phyloP scores from a whole-genome alignment of 2,329 filamentous ascomycete species.

The Penicillium palitans region DNA sequence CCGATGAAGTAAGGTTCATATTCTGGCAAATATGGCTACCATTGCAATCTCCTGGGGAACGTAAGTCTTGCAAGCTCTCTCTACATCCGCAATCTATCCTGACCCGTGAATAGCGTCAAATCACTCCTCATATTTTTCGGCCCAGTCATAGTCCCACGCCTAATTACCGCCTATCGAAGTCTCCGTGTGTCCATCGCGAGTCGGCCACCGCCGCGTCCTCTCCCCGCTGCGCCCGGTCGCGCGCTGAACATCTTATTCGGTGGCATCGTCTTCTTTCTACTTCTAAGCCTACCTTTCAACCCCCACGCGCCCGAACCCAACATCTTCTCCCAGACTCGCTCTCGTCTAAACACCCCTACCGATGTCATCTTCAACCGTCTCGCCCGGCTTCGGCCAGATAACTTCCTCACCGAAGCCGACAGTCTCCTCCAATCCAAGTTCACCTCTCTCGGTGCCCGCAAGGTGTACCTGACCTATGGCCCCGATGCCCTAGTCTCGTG shows the following conservation, averaged over 20 bases:
- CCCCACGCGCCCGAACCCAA: slow-evolving; percentile 59
- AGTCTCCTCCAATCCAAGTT: slow-evolving; percentile 67
- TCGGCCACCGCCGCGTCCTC: slow-evolving; percentile 40
- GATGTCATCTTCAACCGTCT: slow-evolving; percentile 83
- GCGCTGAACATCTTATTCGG: slow-evolving; percentile 55
- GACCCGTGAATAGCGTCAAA: slow-evolving; percentile 38
- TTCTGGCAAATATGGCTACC: slow-evolving; percentile 28
- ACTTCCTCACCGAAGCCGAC: slow-evolving; percentile 56
- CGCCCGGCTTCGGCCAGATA: slow-evolving; percentile 42
- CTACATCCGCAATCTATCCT: slow-evolving; percentile 2
- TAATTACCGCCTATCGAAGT: slow-evolving; percentile 40
- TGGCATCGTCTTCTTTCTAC: slow-evolving; percentile 54
- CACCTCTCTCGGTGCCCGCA: slow-evolving; percentile 67
- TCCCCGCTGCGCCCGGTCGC: slow-evolving; percentile 37
- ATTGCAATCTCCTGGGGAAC: slow-evolving; percentile 34
- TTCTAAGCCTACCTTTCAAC: slow-evolving; percentile 68
- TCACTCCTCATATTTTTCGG: slow-evolving; percentile 46
- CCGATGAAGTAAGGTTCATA: slow-evolving; percentile 1
- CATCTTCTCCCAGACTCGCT: slow-evolving; percentile 74
- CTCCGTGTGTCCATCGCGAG: slow-evolving; percentile 36
- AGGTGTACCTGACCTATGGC: slow-evolving; percentile 82
- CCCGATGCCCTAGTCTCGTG: slow-evolving; percentile 72
- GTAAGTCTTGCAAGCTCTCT: slow-evolving; percentile 25
- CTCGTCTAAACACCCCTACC: slow-evolving; percentile 79
- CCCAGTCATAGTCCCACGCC: slow-evolving; percentile 43